Conservation (phyloP, 2,329 filamentous ascomycete genomes). For the Nemania abortiva region DNA sequence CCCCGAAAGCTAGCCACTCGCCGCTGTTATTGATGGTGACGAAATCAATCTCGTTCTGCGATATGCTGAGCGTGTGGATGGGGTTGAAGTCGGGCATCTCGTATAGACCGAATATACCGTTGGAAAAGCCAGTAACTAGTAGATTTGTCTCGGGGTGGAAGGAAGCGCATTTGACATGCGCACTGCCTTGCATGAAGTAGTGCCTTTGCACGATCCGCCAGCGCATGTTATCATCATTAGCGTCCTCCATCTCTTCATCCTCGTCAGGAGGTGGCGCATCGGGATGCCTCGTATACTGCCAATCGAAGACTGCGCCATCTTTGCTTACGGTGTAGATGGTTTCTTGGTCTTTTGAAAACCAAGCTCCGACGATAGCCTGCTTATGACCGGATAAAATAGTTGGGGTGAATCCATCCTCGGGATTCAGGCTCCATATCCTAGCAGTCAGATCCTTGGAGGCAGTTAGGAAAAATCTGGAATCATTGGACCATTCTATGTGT, state of each 20-base stretch:
- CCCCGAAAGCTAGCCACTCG: slow-evolving; percentile 97
- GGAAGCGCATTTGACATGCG: slow-evolving; percentile 88
- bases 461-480: slow-evolving; percentile 94
- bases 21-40: slow-evolving; percentile 94
- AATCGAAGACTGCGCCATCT: slow-evolving; percentile 95
- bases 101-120: slow-evolving; percentile 92
- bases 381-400: slow-evolving; percentile 92
- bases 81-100: slow-evolving; percentile 96
- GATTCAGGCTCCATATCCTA: slow-evolving; percentile 92
- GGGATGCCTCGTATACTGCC: slow-evolving; percentile 80
- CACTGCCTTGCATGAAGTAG: slow-evolving; percentile 93
- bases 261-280: slow-evolving; percentile 65
- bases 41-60: slow-evolving; percentile 95
- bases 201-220: slow-evolving; percentile 94
- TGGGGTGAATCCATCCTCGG: slow-evolving; percentile 87
- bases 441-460: slow-evolving; percentile 92
- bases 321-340: slow-evolving; percentile 96
- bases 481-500: slow-evolving; percentile 93
- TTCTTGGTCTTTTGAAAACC: slow-evolving; percentile 95
- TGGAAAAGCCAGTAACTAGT: slow-evolving; percentile 97
- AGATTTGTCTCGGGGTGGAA: slow-evolving; percentile 89
- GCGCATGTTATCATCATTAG: slow-evolving; percentile 75
- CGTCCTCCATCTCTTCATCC: slow-evolving; percentile 70
- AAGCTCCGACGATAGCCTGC: slow-evolving; percentile 92
- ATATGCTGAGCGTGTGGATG: slow-evolving; percentile 93